Evolutionary conservation across 371 early-diverging fungal genomes (phyloP).

Genomic region (Lichtheimia corymbifera): DNA sequence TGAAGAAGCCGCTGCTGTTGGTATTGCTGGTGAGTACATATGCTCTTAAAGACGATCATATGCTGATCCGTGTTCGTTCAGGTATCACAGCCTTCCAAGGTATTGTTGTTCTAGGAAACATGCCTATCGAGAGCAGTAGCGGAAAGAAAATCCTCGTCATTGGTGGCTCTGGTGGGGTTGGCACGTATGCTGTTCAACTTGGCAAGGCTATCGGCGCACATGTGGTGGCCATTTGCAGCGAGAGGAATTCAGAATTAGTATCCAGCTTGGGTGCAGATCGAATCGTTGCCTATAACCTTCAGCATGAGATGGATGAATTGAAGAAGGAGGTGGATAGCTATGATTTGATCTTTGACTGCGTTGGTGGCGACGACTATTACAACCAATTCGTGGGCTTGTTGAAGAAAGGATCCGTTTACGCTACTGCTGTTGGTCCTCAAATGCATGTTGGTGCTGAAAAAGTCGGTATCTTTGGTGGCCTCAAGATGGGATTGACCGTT

Average conservation of each 20-base stretch:
- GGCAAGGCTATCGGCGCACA: slow-evolving; percentile 57
- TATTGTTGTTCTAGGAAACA: slow-evolving; percentile 22
- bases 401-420: slow-evolving; percentile 35
- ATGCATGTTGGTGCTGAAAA: slow-evolving; percentile 22
- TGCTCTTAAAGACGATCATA: no score
- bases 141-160: slow-evolving; percentile 38
- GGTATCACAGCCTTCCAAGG: slow-evolving; percentile 43
- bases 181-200: slow-evolving; percentile 63
- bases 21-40: slow-evolving; percentile 23
- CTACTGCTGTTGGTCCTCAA: slow-evolving; percentile 48
- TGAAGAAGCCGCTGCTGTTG: slow-evolving; percentile 51
- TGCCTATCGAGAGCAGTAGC: slow-evolving; percentile 5
- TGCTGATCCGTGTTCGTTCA: not conserved
- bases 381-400: slow-evolving; percentile 28
- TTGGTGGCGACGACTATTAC: slow-evolving; percentile 57
- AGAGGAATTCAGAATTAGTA: slow-evolving; percentile 50
- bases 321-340: slow-evolving; percentile 23
- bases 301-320: slow-evolving; percentile 26
- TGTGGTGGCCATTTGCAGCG: slow-evolving; percentile 69
- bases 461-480: slow-evolving; percentile 15
- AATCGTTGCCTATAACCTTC: slow-evolving; percentile 56
- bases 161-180: slow-evolving; percentile 66
- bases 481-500: slow-evolving; percentile 9
- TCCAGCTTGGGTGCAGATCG: slow-evolving; percentile 60
- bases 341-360: slow-evolving; percentile 53